Evolutionary conservation across 2,329 filamentous ascomycete genomes (phyloP).

Genomic region (Chaetomium olivaceum): DNA sequence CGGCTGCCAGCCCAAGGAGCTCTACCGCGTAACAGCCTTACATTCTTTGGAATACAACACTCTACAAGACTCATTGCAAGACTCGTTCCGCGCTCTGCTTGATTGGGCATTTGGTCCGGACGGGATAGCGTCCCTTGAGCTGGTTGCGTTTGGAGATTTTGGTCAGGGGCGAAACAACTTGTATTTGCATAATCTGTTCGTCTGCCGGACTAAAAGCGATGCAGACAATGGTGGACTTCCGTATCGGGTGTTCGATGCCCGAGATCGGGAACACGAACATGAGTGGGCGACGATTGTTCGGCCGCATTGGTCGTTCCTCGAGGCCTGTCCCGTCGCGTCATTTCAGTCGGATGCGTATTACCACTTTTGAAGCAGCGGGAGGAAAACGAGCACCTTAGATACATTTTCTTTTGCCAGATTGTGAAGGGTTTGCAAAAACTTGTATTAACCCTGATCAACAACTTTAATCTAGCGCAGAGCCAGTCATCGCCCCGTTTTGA

Average conservation of each 20-base stretch:
- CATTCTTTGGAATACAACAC: background rate
- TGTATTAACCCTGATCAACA: too few species aligned
- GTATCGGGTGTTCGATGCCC: slow-evolving; percentile 10
- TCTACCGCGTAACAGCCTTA: background rate
- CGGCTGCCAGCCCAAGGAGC: background rate
- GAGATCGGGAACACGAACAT: slow-evolving; percentile 2
- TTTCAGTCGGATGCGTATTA: background rate
- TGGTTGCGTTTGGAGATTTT: slow-evolving; percentile 19
- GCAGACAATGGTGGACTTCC: background rate
- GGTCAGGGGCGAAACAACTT: slow-evolving; percentile 3
- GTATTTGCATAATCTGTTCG: slow-evolving; percentile 15
- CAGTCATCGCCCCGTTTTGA: too few species aligned
- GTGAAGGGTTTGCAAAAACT: too few species aligned
- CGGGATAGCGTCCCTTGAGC: slow-evolving; percentile 9
- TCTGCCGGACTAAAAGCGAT: background rate
- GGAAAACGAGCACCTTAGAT: background rate
- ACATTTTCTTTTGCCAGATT: too few species aligned
- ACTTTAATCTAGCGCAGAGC: too few species aligned
- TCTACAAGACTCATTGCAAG: background rate
- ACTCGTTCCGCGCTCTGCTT: background rate
- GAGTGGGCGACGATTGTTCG: slow-evolving; percentile 3
- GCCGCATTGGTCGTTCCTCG: background rate
- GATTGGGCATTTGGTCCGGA: slow-evolving; percentile 16
- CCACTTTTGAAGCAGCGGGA: background rate
- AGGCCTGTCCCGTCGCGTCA: background rate